Conservation (phyloP, 768 basidiomycete genomes). For the Galerina marginata region DNA sequence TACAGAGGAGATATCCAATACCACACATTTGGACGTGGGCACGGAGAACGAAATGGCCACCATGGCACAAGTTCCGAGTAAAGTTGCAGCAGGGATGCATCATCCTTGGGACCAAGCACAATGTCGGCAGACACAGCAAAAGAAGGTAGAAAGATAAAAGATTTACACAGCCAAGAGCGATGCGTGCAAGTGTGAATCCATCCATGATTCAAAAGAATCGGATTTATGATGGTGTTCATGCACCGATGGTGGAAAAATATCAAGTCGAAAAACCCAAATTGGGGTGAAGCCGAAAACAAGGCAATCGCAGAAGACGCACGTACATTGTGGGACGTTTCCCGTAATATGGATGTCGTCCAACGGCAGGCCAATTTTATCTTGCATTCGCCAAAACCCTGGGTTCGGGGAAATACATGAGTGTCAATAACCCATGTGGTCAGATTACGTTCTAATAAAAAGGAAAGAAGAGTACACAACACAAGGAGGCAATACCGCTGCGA, state of each 20-base stretch:
- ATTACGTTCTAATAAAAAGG: constrained; percentile 17
- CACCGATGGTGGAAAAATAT: neutral
- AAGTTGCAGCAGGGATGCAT: neutral
- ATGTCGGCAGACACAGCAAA: no score
- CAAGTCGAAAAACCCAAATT: neutral
- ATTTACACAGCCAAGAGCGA: no score
- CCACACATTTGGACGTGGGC: constrained; percentile 4
- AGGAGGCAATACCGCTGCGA: no score
- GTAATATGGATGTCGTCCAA: constrained; percentile 74
- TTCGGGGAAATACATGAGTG: constrained; percentile 3
- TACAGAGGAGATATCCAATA: constrained; percentile 3
- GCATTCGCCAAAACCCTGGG: constrained; percentile 76
- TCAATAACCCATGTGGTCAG: constrained; percentile 16
- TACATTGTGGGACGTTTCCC: constrained; percentile 78
- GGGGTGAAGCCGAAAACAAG: constrained; percentile 2
- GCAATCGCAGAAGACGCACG: constrained; percentile 26
- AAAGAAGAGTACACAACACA: no score
- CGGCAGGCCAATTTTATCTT: constrained; percentile 76
- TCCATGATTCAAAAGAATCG: no score
- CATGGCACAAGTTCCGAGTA: constrained; percentile 2
- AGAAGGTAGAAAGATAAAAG: no score
- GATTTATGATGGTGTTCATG: neutral
- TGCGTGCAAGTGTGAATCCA: no score
- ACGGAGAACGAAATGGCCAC: neutral
- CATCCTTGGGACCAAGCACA: no score